Base-by-base conservation (phyloP, 176 grass and related monocot species). In the Guadua angustifolia region DNA sequence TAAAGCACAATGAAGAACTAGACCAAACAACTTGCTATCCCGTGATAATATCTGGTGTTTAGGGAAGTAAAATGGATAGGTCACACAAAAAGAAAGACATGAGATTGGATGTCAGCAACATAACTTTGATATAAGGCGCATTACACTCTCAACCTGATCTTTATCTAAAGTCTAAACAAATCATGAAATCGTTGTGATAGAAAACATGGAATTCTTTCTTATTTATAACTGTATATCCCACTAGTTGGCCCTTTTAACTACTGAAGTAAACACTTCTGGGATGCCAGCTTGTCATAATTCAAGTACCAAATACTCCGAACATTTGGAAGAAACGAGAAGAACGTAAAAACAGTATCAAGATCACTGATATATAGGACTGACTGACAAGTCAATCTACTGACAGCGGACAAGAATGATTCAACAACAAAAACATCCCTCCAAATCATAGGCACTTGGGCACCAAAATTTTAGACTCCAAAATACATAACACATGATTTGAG, bases 261-360 rank as follows among this genome's bases (percentile, higher is more conserved):
- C n/a, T 77, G 18, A 61, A 59, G 61, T 49, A 18, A 59, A 75
- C 7, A 45, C 18, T 87, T 19, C 2, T 25, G 3, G 25, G 25
- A 9, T 36, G 36, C 42, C 38, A 71, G 83, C 15, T 71, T 76
- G 19, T 71, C 61, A 68, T 61, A 35, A 47, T 7, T 82, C 51
- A 42, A 75, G 53, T 58, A 71, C 26, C 14, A 87, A 82, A 87
- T 61, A 76, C 39, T 82, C 42, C 7, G 0, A 88, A 71, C 40
- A 62, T 36, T 84, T 13, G 5, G 18, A 45, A 21, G 51, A 47
- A 82, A 75, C 6, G 35, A 47, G 24, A 45, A 66, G 46, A 50
- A 50, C 2, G 0, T 39, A 68, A 62, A 45, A 32, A 35, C 29
- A 77, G 13, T 24, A 69, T 0, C 22, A 60, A 66, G 5, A 2